Percentiles rank a stretch among this genome's conserved stretches.
Conservation (phyloP, 106 monocot species). For the Platanthera guangdongensis region DNA sequence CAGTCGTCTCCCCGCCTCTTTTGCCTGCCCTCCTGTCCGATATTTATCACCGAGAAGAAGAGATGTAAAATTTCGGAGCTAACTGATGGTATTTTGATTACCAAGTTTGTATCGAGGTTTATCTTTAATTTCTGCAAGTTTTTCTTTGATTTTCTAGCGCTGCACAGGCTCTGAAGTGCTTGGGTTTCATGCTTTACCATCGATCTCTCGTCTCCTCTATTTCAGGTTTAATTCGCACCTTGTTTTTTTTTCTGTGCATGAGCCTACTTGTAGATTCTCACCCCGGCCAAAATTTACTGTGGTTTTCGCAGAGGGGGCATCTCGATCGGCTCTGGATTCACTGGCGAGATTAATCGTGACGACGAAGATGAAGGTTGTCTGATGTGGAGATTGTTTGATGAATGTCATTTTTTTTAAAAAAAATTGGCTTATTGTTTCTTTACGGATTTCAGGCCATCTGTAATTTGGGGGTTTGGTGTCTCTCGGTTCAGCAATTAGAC, state of each 20-base stretch:
- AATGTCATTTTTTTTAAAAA: neutral
- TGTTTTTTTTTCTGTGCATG: neutral
- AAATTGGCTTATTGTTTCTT: neutral
- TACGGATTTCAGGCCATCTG: constrained; percentile 40
- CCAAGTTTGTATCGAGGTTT: neutral
- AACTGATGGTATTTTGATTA: neutral
- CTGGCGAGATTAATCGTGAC: constrained; percentile 29
- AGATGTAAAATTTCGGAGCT: constrained; percentile 28
- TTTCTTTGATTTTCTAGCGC: constrained; percentile 25
- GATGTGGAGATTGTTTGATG: neutral
- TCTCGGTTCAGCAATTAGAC: constrained; percentile 47
- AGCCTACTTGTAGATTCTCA: neutral
- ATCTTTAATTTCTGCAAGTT: neutral
- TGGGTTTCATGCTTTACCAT: constrained; percentile 68
- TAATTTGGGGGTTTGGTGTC: constrained; percentile 66
- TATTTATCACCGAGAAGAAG: constrained; percentile 35
- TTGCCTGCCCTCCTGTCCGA: constrained; percentile 38
- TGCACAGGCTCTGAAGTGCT: constrained; percentile 47
- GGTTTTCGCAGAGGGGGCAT: constrained; percentile 21
- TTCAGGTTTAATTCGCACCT: constrained; percentile 19
- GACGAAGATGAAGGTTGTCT: constrained; percentile 47
- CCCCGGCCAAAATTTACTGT: neutral
- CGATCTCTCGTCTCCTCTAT: constrained; percentile 27
- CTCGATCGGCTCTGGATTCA: constrained; percentile 30
- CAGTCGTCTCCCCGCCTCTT: constrained; percentile 28